phyloP scores from a whole-genome alignment of 2,329 filamentous ascomycete species.

The Berkeleyomyces rouxiae region DNA sequence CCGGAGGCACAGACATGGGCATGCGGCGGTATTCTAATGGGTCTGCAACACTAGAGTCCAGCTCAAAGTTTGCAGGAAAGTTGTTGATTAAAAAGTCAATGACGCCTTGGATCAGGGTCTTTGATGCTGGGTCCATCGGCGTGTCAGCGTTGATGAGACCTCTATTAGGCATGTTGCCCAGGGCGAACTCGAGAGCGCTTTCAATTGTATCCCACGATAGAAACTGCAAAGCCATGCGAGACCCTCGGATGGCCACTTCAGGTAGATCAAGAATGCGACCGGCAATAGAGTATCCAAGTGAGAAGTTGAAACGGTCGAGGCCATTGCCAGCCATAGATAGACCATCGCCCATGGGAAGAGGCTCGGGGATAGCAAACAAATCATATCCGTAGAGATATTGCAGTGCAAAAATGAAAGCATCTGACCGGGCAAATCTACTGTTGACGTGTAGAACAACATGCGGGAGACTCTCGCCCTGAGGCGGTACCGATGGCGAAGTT shows the following conservation, averaged over 20 bases:
- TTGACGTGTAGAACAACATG: conserved; percentile 31
- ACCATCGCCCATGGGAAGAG: conserved; percentile 18
- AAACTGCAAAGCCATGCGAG: conserved; percentile 40
- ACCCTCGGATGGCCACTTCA: conserved; percentile 38
- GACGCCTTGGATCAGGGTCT: conserved; percentile 36
- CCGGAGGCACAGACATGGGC: conserved; percentile 18
- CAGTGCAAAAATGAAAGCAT: conserved; percentile 40
- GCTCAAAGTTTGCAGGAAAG: conserved; percentile 42
- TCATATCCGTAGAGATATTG: conserved; percentile 41
- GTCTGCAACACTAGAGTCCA: conserved; percentile 31
- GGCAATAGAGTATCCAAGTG: conserved; percentile 48
- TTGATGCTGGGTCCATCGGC: conserved; percentile 31
- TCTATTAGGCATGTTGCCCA: conserved; percentile 22
- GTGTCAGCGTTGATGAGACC: conserved; percentile 24
- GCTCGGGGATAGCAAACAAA: conserved; percentile 25
- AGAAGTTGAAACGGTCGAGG: conserved; percentile 33
- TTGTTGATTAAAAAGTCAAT: conserved; percentile 43
- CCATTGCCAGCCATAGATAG: conserved; percentile 24
- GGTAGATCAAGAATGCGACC: conserved; percentile 41
- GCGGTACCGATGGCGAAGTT: conserved; percentile 18
- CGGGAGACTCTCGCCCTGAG: conserved; percentile 16
- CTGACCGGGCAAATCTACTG: conserved; percentile 36
- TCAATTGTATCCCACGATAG: conserved; percentile 49
- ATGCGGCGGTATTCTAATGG: conserved; percentile 25
- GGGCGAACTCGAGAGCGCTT: conserved; percentile 38